Evolutionary conservation across 345 rosid genomes (phyloP), one percentile per base, ranked within the genome.

Genomic region (Cardamine resedifolia): DNA sequence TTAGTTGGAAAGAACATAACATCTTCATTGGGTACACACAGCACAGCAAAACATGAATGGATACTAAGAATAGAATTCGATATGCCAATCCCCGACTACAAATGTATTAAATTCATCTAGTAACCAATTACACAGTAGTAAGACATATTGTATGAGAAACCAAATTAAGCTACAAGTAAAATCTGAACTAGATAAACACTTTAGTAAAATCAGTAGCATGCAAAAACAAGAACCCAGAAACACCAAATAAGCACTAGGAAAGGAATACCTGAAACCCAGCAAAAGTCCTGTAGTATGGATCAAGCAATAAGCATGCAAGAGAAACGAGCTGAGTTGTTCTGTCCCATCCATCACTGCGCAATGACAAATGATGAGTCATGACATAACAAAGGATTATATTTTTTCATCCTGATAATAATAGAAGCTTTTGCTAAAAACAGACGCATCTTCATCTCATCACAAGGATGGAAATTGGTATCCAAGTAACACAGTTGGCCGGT

Each of bases 271-370:
- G 99, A 83, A 95, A 95, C 70, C 99, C 99, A 2, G 85, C 23
- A 69, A 91, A 88, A 65, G 98, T 95, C 39, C 99, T 80, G 79
- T 95, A 95, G 79, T 87, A 95, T 73, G 99, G 99, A 80, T 95
- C 99, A 72, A 95, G 97, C 74, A 95, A 75, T 80, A 95, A 77
- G 79, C 85, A 87, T 58, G 99, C 96, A 27, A 95, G 93, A 76
- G 99, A 79, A 82, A 90, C 90, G 81, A 95, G 78, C 82, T 95
- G 99, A 63, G 90, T 88, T 51, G 99, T 95, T 85, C 99, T 90
- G 79, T 95, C 99, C 99, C 98, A 95, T 52, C 99, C 99, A 78
- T 95, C 99, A 79, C 99, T 95, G 83, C 71, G 68, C 67, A 74
- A 60, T 48, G 69, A 64, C 71, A 75, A 39, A 48, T 19, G 57